phyloP scores from a whole-genome alignment of 306 rosid genomes.

The Vachellia collinsii region DNA sequence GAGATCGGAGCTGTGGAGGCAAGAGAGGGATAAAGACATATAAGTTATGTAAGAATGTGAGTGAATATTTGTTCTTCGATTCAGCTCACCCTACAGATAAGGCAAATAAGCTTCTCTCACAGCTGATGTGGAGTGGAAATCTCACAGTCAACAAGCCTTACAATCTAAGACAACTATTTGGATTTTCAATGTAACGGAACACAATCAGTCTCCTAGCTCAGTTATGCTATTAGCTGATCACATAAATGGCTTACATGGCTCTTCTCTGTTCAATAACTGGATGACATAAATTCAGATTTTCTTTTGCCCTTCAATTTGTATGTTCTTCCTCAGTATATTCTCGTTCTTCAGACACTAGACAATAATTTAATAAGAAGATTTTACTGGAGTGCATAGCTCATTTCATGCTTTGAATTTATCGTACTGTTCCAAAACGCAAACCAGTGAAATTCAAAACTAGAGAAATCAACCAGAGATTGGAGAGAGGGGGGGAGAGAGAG shows the following conservation, averaged over 20 bases:
- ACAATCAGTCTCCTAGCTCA: not conserved
- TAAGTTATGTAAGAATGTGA: too few relatives aligned
- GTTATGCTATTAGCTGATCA: too few relatives aligned
- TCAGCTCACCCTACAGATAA: constrained; percentile 47
- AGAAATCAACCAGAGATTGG: not conserved
- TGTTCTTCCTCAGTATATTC: not conserved
- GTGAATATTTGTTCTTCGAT: constrained; percentile 45
- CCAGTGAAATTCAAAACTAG: not conserved
- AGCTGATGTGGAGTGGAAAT: constrained; percentile 45
- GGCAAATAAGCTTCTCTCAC: constrained; percentile 37
- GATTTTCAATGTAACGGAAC: not conserved
- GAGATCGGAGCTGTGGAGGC: constrained; percentile 54
- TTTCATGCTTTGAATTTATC: not conserved
- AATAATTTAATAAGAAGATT: not conserved
- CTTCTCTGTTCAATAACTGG: not conserved
- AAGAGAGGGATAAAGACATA: constrained; percentile 27
- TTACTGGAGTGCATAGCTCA: not conserved
- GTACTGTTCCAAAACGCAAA: not conserved
- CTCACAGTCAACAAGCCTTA: constrained; percentile 37
- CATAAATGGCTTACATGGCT: not conserved
- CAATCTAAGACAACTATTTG: constrained; percentile 44
- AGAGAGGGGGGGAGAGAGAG: too few relatives aligned
- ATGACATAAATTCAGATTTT: not conserved
- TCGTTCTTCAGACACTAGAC: not conserved
- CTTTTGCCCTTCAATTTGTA: not conserved